Base-by-base conservation (phyloP, 805 yeast genomes). In the Metschnikowia matae region DNA sequence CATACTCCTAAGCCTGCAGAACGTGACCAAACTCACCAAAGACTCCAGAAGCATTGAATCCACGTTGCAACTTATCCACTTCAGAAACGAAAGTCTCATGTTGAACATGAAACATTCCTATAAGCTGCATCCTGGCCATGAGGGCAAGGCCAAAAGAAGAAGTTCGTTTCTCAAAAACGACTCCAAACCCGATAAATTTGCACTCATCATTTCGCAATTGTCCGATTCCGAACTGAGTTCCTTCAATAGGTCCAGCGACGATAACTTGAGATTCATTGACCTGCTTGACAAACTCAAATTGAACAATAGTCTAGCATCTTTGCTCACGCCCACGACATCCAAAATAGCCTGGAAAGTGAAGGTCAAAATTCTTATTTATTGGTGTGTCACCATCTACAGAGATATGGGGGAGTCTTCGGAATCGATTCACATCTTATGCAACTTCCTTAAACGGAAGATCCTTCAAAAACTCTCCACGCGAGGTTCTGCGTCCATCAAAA, bases 81-180 rank as follows among this genome's bases (percentile, higher is more conserved):
- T 82, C 59, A 68, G 91, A 60, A 86, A 86, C 62, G 89, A 85
- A 66, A 84, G 89, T 2, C 68, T 86, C 47, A 82, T 83, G 76
- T 71, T 82, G 42, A 82, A 80, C 59, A 69, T 61, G 67, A 64
- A 58, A n/a, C 50, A 53, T 31, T 49, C 49, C 14, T 44, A 26
- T 21, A 53, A 49, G 34, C 49, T 48, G 20, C 35, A 23, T 4
- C 29, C 48, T 17, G 34, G 31, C 13, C 38, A 40, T 6, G 41
- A 43, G 20, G 26, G 43, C 8, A 49, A 46, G 23, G 35, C 50
- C n/a, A 32, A 18, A 7, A 36, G 52, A 15, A 46, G 49, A 18
- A 46, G 48, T 29, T 49, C 52, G 14, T 49, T 49, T 29, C 44
- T 49, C 18, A 42, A 42, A 33, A 41, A 32, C n/a, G 40, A 36